A percentile compares a stretch with the other conserved stretches of the same genome.
phyloP scores from a whole-genome alignment of 352 stramenopile species.

The Phytophthora megakarya region DNA sequence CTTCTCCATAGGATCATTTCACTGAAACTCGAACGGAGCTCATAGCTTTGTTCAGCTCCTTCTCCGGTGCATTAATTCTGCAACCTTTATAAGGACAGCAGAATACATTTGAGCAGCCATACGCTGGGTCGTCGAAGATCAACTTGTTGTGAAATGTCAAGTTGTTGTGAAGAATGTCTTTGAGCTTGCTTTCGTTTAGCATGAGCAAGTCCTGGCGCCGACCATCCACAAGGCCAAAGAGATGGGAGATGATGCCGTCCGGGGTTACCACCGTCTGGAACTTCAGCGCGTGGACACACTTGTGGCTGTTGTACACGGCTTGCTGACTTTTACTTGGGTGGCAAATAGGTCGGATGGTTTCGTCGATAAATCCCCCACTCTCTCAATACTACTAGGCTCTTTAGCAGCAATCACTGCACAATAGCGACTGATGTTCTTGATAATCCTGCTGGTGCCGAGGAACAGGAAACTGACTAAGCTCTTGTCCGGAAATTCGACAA shows the following conservation, averaged over 20 bases:
- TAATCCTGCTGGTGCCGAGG: not conserved
- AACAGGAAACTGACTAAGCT: not conserved
- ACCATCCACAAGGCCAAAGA: conserved; percentile 9
- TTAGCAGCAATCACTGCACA: not conserved
- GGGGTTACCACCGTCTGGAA: too few relatives aligned
- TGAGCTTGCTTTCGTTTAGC: conserved; percentile 12
- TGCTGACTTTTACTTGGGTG: conserved; percentile 9
- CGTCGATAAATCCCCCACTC: conserved; percentile 15
- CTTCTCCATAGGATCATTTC: too few relatives aligned
- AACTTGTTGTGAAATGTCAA: too few relatives aligned
- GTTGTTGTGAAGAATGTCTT: too few relatives aligned
- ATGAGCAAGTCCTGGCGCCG: conserved; percentile 14
- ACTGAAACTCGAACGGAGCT: too few relatives aligned
- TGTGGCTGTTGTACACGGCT: conserved; percentile 15
- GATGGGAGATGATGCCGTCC: conserved; percentile 7
- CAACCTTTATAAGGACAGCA: too few relatives aligned
- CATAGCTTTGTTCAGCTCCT: too few relatives aligned
- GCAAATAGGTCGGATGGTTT: conserved; percentile 15
- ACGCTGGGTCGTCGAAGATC: too few relatives aligned
- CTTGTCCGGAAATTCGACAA: not conserved
- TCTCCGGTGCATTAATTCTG: too few relatives aligned
- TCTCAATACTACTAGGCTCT: not conserved
- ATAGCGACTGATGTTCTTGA: not conserved
- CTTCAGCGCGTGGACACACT: conserved; percentile 14
- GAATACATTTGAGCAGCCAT: too few relatives aligned